phyloP scores from a whole-genome alignment of 352 stramenopile species.

The Pythium oligandrum region DNA sequence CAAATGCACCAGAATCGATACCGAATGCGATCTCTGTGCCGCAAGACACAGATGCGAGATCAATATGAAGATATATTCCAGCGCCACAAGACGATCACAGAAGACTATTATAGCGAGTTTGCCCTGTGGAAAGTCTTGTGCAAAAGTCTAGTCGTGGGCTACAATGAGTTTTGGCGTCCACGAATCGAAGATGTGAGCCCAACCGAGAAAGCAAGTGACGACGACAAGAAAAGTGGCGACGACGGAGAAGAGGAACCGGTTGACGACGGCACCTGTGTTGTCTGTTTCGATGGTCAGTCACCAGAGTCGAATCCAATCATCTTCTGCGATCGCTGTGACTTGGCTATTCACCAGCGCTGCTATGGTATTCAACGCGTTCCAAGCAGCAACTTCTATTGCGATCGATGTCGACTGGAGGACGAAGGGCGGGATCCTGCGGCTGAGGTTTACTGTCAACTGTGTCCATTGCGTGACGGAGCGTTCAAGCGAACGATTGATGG shows the following conservation, averaged over 20 bases:
- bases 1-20: constrained; percentile 73
- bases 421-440: constrained; percentile 43
- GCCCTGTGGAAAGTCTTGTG: constrained; percentile 72
- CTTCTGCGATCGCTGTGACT: constrained; percentile 85
- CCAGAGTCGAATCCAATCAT: constrained; percentile 87
- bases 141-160: constrained; percentile 61
- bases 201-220: constrained; percentile 8
- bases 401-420: constrained; percentile 63
- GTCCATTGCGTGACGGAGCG: constrained; percentile 74
- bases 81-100: constrained; percentile 22
- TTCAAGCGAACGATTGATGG: constrained; percentile 84
- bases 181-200: constrained; percentile 11
- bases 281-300: constrained; percentile 87
- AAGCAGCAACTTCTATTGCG: constrained; percentile 86
- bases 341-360: constrained; percentile 87
- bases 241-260: constrained; percentile 35
- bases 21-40: constrained; percentile 42
- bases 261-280: constrained; percentile 84
- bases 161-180: constrained; percentile 28
- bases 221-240: constrained; percentile 20
- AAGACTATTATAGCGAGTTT: constrained; percentile 75
- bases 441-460: constrained; percentile 82
- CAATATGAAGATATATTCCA: constrained; percentile 21
- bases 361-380: constrained; percentile 84
- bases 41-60: constrained; percentile 36